Conservation (phyloP, 2,329 filamentous ascomycete genomes). For the Xylaria digitata region DNA sequence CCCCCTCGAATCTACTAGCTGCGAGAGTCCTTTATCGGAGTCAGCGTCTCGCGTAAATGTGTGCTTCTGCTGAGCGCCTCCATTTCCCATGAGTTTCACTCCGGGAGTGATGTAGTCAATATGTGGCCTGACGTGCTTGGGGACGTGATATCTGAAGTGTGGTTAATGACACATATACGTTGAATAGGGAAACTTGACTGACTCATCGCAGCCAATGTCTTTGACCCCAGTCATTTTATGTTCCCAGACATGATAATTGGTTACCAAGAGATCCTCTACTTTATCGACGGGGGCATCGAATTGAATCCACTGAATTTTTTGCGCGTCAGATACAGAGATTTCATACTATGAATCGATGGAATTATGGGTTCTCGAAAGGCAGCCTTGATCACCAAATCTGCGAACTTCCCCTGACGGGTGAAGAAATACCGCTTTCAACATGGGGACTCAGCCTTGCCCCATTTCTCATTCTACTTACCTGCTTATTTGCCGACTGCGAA, state of each 20-base stretch:
- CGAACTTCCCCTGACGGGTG: background rate
- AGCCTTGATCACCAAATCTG: background rate
- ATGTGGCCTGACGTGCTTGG: conserved; percentile 58
- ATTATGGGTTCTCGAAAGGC: background rate
- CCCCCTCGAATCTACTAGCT: conserved; percentile 27
- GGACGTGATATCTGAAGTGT: conserved; percentile 61
- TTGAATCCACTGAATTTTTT: conserved; percentile 54
- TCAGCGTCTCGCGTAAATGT: conserved; percentile 35
- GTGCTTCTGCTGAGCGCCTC: conserved; percentile 38
- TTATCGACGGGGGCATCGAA: conserved; percentile 55
- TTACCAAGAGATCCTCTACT: conserved; percentile 54
- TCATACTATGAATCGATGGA: background rate
- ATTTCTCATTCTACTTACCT: conserved; percentile 33
- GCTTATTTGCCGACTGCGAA: conserved; percentile 48
- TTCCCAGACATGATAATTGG: conserved; percentile 56
- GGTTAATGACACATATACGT: conserved; percentile 1
- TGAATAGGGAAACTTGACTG: conserved; percentile 16
- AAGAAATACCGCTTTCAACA: background rate
- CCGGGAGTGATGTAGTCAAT: conserved; percentile 69
- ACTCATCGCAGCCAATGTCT: conserved; percentile 54
- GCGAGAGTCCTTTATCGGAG: conserved; percentile 1
- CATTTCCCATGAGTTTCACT: conserved; percentile 58
- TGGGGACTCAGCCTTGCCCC: background rate
- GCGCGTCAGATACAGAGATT: background rate
- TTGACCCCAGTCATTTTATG: conserved; percentile 52